These are phyloP conservation scores for Pilatotrama ljubarskyi DNA, from an alignment of 768 basidiomycete genomes.

Conservation along the genomic window DNA sequence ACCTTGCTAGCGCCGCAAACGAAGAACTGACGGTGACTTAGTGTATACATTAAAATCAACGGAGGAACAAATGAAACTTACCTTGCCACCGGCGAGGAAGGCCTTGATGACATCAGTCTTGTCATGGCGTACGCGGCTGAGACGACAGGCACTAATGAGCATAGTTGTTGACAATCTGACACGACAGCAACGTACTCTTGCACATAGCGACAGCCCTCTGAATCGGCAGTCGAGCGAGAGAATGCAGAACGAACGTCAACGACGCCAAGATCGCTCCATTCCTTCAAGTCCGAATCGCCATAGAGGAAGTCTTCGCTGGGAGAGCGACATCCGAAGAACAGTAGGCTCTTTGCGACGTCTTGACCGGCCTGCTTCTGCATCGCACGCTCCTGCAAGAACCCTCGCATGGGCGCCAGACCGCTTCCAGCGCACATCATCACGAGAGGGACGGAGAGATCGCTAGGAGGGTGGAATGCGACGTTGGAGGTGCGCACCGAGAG, in stretches of 20 bases:
- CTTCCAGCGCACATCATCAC: conserved; percentile 50
- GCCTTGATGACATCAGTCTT: conserved; percentile 32
- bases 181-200: conserved; percentile 17
- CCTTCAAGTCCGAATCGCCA: conserved; percentile 37
- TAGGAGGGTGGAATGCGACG: conserved; percentile 43
- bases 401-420: conserved; percentile 51
- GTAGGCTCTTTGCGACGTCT: conserved; percentile 38
- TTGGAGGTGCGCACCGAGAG: conserved; percentile 41
- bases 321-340: conserved; percentile 47
- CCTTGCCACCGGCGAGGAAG: conserved; percentile 37
- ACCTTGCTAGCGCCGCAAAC: conserved; percentile 40
- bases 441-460: conserved; percentile 39
- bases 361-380: conserved; percentile 44
- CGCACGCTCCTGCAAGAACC: conserved; percentile 52
- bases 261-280: conserved; percentile 41
- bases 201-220: conserved; percentile 23
- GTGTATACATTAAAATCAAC: not conserved
- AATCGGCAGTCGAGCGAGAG: conserved; percentile 20
- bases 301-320: conserved; percentile 44
- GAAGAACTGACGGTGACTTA: conserved; percentile 32
- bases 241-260: conserved; percentile 47
- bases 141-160: not conserved
- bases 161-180: not conserved
- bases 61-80: conserved; percentile 10
- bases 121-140: conserved; percentile 46